phyloP scores from a whole-genome alignment of 2,329 filamentous ascomycete genomes.

The Stylonectria norvegica region DNA sequence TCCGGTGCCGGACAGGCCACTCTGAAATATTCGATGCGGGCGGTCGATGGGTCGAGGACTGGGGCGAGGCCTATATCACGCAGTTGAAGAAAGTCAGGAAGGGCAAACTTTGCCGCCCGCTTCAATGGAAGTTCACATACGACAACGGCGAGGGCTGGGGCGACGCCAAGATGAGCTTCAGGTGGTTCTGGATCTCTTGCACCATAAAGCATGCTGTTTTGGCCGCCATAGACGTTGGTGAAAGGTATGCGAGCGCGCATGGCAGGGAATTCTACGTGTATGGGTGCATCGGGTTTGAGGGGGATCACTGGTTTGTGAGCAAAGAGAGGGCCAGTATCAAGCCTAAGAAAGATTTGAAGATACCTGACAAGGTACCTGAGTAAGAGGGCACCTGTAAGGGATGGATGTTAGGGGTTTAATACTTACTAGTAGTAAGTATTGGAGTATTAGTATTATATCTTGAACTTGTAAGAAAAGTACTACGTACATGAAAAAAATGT shows the following conservation, averaged over 20 bases:
- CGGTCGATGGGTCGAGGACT: slow-evolving; percentile 13
- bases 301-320: too few species aligned
- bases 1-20: slow-evolving; percentile 10
- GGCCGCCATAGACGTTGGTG: slow-evolving; percentile 4
- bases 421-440: too few species aligned
- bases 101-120: slow-evolving; percentile 1
- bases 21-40: slow-evolving; percentile 10
- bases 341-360: too few species aligned
- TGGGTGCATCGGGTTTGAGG: slow-evolving; percentile 8
- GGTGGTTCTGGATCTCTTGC: slow-evolving; percentile 8
- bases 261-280: slow-evolving; percentile 9
- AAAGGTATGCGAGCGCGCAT: not conserved
- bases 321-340: too few species aligned
- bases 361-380: too few species aligned
- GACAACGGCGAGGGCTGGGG: slow-evolving; percentile 15
- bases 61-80: not conserved
- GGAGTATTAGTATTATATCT: too few species aligned
- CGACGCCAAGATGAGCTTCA: slow-evolving; percentile 10
- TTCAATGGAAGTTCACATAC: slow-evolving; percentile 13
- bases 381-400: too few species aligned
- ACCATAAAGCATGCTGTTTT: not conserved
- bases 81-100: not conserved
- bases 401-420: too few species aligned
- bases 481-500: too few species aligned
- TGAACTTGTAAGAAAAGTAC: too few species aligned